Evolutionary conservation across 768 basidiomycete species (phyloP), one percentile per base, ranked within the genome.

Genomic region (Pholiota microspora): DNA sequence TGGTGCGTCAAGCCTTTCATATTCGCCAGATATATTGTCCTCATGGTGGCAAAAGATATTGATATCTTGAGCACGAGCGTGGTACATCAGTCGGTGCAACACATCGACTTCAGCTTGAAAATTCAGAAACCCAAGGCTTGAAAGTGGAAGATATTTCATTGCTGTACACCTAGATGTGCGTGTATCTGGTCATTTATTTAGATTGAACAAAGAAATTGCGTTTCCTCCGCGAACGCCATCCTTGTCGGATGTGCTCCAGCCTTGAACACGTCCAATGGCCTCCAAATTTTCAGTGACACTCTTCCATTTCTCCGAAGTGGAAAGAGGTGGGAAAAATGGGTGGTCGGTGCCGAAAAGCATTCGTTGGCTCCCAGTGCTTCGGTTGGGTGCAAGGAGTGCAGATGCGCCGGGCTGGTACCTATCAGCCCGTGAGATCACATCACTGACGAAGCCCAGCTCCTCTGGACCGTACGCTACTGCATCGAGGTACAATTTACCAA

Each of bases 61-160:
- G 97, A 99, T 68, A 95, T 98, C 64, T 63, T 97, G 69, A 90
- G 94, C 73, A 94, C 93, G 36, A 94, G 92, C 56, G 82, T 78
- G 7, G 90, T 94, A 23, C 94, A 95, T 62, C 92, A 98, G 70
- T 92, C 90, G 1, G 92, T 92, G 23, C 92, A 84, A 60, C 94
- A 97, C 65, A 86, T 98, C 58, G 97, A 98, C 69, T 99, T 95
- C 69, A 97, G 94, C 64, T 78, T 99, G 64, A 98, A 98, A 81
- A 88, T 98, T 57, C 94, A 95, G 71, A 80, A 79, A 61, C 80
- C 82, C 8, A 77, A 77, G 53, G 40, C 51, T 16, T 56, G 63
- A 45, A 51, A 56, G 36, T 36, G 21, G 3, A 24, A 55, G 25
- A 45, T 25, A 35, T 21, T n/a, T 25, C 13, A 10, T 31, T 44